Conservation (phyloP, 148 eudicot genomes). For the Selenicereus undatus region DNA sequence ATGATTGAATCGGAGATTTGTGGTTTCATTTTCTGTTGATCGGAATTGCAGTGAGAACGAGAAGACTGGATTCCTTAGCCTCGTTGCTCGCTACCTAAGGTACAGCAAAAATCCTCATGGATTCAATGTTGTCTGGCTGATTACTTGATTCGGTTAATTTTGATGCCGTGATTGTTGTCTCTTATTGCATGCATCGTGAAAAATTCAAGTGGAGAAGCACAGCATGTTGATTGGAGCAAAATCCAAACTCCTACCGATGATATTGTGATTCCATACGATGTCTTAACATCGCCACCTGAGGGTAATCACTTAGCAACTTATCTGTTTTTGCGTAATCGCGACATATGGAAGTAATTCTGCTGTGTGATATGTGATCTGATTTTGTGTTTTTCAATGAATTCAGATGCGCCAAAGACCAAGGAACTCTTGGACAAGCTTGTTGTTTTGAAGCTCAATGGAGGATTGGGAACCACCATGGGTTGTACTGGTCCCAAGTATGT, state of each 20-base stretch:
- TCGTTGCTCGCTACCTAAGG: slow-evolving; percentile 90
- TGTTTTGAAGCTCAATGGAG: slow-evolving; percentile 98
- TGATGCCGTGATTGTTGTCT: neutral
- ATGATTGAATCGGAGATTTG: slow-evolving; percentile 17
- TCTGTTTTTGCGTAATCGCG: neutral
- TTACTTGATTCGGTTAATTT: neutral
- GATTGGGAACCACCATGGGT: slow-evolving; percentile 99
- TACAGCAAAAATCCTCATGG: slow-evolving; percentile 12
- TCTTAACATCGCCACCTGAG: slow-evolving; percentile 53
- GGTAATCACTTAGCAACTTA: slow-evolving; percentile 33
- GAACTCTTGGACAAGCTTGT: slow-evolving; percentile 91
- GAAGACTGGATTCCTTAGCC: slow-evolving; percentile 93
- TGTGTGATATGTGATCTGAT: neutral
- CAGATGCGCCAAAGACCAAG: slow-evolving; percentile 60
- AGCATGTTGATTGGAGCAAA: slow-evolving; percentile 86
- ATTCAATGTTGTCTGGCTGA: neutral
- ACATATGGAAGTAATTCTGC: slow-evolving; percentile 22
- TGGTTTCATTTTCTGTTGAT: neutral
- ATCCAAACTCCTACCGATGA: slow-evolving; percentile 93
- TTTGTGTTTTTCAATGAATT: slow-evolving; percentile 1
- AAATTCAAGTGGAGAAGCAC: slow-evolving; percentile 67
- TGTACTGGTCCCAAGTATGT: slow-evolving; percentile 98
- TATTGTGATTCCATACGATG: slow-evolving; percentile 81
- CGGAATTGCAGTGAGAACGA: slow-evolving; percentile 66
- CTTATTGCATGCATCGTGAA: neutral